These are phyloP conservation scores for Pelargonium cotyledonis DNA, from an alignment of 441 rosid genomes.

Conservation along the genomic window DNA sequence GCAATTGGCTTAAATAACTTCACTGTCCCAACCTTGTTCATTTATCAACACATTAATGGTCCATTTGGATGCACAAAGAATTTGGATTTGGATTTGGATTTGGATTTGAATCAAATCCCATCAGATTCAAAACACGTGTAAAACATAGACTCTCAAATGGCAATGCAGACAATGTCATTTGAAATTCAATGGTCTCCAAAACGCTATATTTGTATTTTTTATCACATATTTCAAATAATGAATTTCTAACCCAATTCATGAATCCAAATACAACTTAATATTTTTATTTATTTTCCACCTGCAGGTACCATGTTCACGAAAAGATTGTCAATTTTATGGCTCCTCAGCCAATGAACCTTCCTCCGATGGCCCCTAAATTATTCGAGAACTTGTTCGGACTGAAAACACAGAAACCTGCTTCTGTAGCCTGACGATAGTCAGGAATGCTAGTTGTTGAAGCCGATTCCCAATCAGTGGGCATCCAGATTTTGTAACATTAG, in stretches of 20 bases:
- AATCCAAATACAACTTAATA: no score
- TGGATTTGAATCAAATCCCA: no score
- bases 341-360: constrained; percentile 53
- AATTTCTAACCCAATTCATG: no score
- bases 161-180: no score
- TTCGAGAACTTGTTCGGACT: constrained; percentile 75
- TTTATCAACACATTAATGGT: neutral
- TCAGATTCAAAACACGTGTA: no score
- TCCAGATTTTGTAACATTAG: constrained; percentile 11
- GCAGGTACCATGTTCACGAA: constrained; percentile 78
- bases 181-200: no score
- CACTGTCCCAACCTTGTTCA: neutral
- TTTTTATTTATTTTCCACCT: neutral
- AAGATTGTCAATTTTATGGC: constrained; percentile 87
- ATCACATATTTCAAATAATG: neutral
- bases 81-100: no score
- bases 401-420: constrained; percentile 29
- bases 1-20: neutral
- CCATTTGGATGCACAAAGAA: no score
- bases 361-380: constrained; percentile 65
- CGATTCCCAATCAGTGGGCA: neutral
- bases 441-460: no score
- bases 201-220: neutral
- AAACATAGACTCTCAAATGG: no score
- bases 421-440: constrained; percentile 18